These are phyloP conservation scores for Melampsora abietis-canadensis DNA, from an alignment of 1,284 basidiomycete species.

Conservation along the genomic window DNA sequence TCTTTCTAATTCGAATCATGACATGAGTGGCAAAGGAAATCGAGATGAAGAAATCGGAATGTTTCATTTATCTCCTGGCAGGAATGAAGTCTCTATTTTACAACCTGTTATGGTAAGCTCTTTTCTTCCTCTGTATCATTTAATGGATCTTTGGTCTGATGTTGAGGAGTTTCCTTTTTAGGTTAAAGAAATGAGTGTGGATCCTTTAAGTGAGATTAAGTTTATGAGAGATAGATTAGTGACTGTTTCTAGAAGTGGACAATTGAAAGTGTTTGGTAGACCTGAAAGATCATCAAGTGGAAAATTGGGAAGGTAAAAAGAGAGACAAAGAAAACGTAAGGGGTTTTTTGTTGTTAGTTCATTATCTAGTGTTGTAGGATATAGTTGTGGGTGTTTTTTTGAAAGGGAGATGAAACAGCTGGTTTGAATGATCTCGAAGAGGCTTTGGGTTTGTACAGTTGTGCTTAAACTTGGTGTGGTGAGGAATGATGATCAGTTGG, in stretches of 20 bases:
- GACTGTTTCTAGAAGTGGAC: conserved; percentile 6
- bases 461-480: too few relatives aligned
- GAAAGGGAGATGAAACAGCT: too few relatives aligned
- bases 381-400: too few relatives aligned
- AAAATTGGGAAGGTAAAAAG: too few relatives aligned
- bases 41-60: conserved; percentile 56
- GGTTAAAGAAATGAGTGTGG: conserved; percentile 33
- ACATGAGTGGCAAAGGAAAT: conserved; percentile 69
- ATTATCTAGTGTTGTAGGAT: too few relatives aligned
- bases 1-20: conserved; percentile 76
- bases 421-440: too few relatives aligned
- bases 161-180: not conserved
- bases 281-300: not conserved
- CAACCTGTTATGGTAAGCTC: conserved; percentile 75
- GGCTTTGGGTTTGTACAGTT: too few relatives aligned
- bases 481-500: too few relatives aligned
- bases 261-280: conserved; percentile 22
- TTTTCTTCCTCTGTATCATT: not conserved
- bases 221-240: conserved; percentile 20
- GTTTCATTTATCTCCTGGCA: conserved; percentile 79
- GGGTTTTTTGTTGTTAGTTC: too few relatives aligned
- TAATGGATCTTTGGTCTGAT: too few relatives aligned
- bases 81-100: conserved; percentile 81
- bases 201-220: conserved; percentile 23
- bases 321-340: too few relatives aligned